A percentile compares a stretch with the other conserved stretches of the same genome.
These are phyloP conservation scores for Vitis amurensis DNA, from an alignment of 164 flowering plant species.

Conservation along the genomic window DNA sequence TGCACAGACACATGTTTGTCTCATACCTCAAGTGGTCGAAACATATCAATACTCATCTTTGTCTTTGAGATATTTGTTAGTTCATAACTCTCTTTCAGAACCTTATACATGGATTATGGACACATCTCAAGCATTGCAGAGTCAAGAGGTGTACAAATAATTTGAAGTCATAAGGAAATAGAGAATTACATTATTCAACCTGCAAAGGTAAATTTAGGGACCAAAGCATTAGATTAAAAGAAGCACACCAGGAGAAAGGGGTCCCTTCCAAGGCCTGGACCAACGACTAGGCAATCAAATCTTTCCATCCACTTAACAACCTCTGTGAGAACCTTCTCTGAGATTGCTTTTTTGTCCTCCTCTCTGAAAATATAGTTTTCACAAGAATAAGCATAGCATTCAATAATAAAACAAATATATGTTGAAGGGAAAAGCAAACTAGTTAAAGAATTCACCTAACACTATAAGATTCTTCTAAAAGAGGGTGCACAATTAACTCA, in stretches of 20 bases:
- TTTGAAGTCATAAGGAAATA: not conserved
- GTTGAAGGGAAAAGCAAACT: not conserved
- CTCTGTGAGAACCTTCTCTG: slow-evolving; percentile 66
- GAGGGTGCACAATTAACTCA: slow-evolving; percentile 94
- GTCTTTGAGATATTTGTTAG: not conserved
- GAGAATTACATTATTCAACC: not conserved
- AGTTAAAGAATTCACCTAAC: slow-evolving; percentile 49
- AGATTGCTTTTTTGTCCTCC: slow-evolving; percentile 49
- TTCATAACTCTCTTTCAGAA: not conserved
- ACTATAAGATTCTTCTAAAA: slow-evolving; percentile 88
- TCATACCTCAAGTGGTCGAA: not conserved
- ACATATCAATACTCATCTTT: not conserved
- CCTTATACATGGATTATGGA: not conserved
- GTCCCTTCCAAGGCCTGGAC: slow-evolving; percentile 99
- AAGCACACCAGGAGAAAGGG: slow-evolving; percentile 83
- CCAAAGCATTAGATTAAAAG: slow-evolving; percentile 4
- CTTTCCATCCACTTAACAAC: slow-evolving; percentile 96
- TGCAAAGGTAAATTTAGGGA: not conserved
- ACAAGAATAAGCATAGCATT: slow-evolving; percentile 10
- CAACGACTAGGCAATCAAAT: slow-evolving; percentile 94
- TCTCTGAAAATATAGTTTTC: slow-evolving; percentile 44
- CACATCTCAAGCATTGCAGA: not conserved
- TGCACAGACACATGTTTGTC: not conserved
- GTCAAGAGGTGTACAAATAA: not conserved
- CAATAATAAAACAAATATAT: not conserved